These are phyloP conservation scores for Immersiporthe knoxdaviesiana DNA, from an alignment of 2,329 filamentous ascomycete species.

Conservation along the genomic window DNA sequence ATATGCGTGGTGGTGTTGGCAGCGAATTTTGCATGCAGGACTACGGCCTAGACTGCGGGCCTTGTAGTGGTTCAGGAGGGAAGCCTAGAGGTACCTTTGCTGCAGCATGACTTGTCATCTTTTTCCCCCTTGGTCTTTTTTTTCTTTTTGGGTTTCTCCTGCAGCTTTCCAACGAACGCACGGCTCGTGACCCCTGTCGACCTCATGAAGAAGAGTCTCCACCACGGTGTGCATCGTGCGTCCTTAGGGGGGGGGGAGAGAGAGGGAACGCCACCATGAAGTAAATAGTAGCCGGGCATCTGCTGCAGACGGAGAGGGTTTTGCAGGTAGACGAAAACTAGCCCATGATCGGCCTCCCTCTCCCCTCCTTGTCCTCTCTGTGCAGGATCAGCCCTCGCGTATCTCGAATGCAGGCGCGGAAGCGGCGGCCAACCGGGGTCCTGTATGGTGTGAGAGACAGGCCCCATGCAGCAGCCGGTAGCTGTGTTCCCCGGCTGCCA, in stretches of 20 bases:
- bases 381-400: constrained; percentile 30
- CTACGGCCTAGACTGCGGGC: neutral
- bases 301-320: constrained; percentile 2
- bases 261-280: constrained; percentile 15
- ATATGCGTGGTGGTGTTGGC: neutral
- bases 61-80: neutral
- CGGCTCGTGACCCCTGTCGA: constrained; percentile 9
- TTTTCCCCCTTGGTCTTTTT: neutral
- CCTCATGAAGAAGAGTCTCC: constrained; percentile 14
- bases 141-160: neutral
- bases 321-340: constrained; percentile 22
- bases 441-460: neutral
- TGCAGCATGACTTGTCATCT: constrained; percentile 2
- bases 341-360: constrained; percentile 16
- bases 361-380: neutral
- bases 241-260: constrained; percentile 10
- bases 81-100: neutral
- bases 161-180: neutral
- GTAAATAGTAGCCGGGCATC: neutral
- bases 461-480: constrained; percentile 8
- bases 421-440: constrained; percentile 13
- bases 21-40: neutral
- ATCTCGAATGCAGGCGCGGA: constrained; percentile 26
- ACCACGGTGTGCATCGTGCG: constrained; percentile 12
- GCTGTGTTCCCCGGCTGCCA: constrained; percentile 2